phyloP scores from a whole-genome alignment of 192 early-diverging fungal genomes.

The Dispira simplex region DNA sequence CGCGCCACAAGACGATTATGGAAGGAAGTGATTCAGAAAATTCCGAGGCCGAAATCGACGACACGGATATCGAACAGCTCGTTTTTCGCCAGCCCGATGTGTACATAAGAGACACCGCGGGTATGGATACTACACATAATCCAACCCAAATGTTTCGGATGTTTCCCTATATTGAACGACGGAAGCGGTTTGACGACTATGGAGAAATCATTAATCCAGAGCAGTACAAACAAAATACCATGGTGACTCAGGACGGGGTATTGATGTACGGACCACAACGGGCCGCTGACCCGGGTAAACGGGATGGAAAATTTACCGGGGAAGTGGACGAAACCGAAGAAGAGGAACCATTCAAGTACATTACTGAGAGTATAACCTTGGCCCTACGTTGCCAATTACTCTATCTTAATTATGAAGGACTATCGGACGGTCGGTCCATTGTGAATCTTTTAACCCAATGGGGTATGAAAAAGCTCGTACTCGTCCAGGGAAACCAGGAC shows the following conservation, averaged over 20 bases:
- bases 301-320: slow-evolving; percentile 14
- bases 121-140: slow-evolving; percentile 56
- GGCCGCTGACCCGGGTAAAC: slow-evolving; percentile 8
- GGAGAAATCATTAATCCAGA: slow-evolving; percentile 63
- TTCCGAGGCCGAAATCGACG: slow-evolving; percentile 31
- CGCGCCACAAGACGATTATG: slow-evolving; percentile 45
- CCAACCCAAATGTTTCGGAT: slow-evolving; percentile 65
- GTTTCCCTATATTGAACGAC: slow-evolving; percentile 78
- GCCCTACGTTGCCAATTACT: slow-evolving; percentile 53
- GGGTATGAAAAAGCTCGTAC: slow-evolving; percentile 31
- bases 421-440: slow-evolving; percentile 71
- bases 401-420: slow-evolving; percentile 88
- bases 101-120: slow-evolving; percentile 62
- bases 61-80: slow-evolving; percentile 29
- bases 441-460: slow-evolving; percentile 57
- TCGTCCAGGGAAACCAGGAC: slow-evolving; percentile 70
- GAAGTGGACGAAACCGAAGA: slow-evolving; percentile 20
- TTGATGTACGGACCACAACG: background rate
- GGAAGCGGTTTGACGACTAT: slow-evolving; percentile 85
- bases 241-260: slow-evolving; percentile 8
- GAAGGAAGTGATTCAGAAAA: slow-evolving; percentile 60
- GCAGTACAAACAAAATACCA: slow-evolving; percentile 23
- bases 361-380: slow-evolving; percentile 35
- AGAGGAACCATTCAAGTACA: slow-evolving; percentile 61
- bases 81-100: slow-evolving; percentile 55